Evolutionary conservation across 305 asterid genomes (phyloP), one percentile per base, ranked within the genome.

Genomic region (Lippia alba): DNA sequence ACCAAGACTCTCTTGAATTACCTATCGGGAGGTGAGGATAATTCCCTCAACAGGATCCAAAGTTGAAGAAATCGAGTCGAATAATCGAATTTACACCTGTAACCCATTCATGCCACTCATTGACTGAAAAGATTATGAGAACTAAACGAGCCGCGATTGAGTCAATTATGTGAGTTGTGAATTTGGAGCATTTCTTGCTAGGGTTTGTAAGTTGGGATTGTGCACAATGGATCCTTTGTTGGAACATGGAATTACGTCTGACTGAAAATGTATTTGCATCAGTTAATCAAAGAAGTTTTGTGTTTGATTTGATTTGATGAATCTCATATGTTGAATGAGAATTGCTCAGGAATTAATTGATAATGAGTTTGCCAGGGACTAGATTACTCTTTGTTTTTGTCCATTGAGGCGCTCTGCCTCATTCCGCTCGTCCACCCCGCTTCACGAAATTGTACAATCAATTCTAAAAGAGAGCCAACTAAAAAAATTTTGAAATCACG

Each of bases 1-100:
- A 80, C 96, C 8, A 91, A 79, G 84, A 74, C 67, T 67, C 65
- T 91, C 34, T 57, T 93, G 81, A 86, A 82, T 76, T 82, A 89
- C 71, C 87, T 90, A 72, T 88, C 96, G 15, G 69, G 91, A 67
- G 82, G 86, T 12, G 93, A 81, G 80, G 58, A 14, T 45, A 71
- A 70, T 20, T 54, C 78, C 17, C 16, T 7, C 8, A 80, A 78
- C 65, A 64, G 80, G 66, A 79, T 71, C 51, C 71, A 77, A 56
- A 64, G 71, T 58, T 74, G 71, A 68, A 16, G 67, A 53, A 49
- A 41, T 78, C 61, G 62, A 32, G 67, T 30, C 1, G 19, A 49
- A 16, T 53, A 24, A 67, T 16, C 58, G 40, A 6, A 30, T 59
- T 57, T 55, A 55, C 66, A 19, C 60, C 17, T 62, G 46, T 53